Percentiles rank a stretch among this genome's conserved stretches.
Evolutionary conservation across 73 alveolate species (phyloP).

Genomic region (Stentor coeruleus): DNA sequence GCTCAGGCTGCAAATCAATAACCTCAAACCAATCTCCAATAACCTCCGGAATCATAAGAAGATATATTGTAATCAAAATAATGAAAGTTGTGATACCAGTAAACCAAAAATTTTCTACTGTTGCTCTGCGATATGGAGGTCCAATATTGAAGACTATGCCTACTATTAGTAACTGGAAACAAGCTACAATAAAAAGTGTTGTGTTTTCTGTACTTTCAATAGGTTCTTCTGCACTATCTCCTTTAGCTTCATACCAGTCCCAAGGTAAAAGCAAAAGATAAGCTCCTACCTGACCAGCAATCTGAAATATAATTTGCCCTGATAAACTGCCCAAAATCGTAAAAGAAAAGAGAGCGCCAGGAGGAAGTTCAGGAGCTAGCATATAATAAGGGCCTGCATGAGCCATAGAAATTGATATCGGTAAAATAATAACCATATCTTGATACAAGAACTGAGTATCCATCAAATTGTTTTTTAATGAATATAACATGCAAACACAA

Average conservation of each 20-base stretch:
- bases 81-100: background rate
- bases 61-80: background rate
- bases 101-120: slow-evolving; percentile 20
- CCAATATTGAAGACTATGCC: slow-evolving; percentile 20
- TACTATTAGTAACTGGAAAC: background rate
- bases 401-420: slow-evolving; percentile 90
- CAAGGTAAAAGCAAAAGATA: background rate
- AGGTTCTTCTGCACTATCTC: background rate
- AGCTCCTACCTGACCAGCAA: background rate
- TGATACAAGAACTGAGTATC: slow-evolving; percentile 86
- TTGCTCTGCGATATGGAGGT: slow-evolving; percentile 18
- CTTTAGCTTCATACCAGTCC: slow-evolving; percentile 3
- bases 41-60: background rate
- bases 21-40: slow-evolving; percentile 8
- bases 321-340: slow-evolving; percentile 81
- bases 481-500: slow-evolving; percentile 76
- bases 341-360: slow-evolving; percentile 77
- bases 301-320: slow-evolving; percentile 45
- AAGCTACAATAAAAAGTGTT: background rate
- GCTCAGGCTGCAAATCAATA: background rate
- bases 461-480: slow-evolving; percentile 60
- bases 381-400: slow-evolving; percentile 79
- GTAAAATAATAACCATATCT: slow-evolving; percentile 84
- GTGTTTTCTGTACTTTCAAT: slow-evolving; percentile 2
- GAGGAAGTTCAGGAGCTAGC: slow-evolving; percentile 82